A percentile compares a stretch with the other conserved stretches of the same genome.
Conservation (phyloP, 805 yeast genomes). For the Starmerella vitae region DNA sequence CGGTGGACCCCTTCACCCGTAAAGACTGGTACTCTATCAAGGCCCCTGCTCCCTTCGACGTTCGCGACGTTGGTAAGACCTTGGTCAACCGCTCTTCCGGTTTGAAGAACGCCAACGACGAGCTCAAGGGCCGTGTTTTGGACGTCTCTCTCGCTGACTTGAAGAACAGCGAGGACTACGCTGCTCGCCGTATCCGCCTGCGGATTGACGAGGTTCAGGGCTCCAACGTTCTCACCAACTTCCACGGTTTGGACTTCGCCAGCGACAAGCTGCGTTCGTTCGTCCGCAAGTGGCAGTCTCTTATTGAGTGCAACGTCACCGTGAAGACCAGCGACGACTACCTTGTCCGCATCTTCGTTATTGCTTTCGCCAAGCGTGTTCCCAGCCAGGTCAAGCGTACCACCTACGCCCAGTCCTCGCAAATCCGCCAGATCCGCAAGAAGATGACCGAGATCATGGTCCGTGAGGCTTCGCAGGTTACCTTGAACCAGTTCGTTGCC, state of each 20-base stretch:
- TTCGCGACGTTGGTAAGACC: slow-evolving; percentile 98
- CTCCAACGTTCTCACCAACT: slow-evolving; percentile 95
- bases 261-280: slow-evolving; percentile 93
- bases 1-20: slow-evolving; percentile 98
- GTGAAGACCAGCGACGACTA: slow-evolving; percentile 97
- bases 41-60: slow-evolving; percentile 97
- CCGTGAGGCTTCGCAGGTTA: slow-evolving; percentile 88
- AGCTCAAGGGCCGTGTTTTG: slow-evolving; percentile 93
- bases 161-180: slow-evolving; percentile 98
- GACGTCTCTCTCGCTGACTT: slow-evolving; percentile 94
- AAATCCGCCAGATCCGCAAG: slow-evolving; percentile 93
- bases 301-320: slow-evolving; percentile 95
- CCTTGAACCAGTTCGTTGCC: slow-evolving; percentile 91
- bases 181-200: slow-evolving; percentile 92
- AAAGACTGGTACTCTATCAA: slow-evolving; percentile 98
- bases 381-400: slow-evolving; percentile 96
- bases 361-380: slow-evolving; percentile 97
- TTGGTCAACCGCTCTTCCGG: slow-evolving; percentile 97
- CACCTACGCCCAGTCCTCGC: slow-evolving; percentile 94
- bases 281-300: slow-evolving; percentile 98
- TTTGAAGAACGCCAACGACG: slow-evolving; percentile 93
- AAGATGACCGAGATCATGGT: slow-evolving; percentile 92
- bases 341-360: slow-evolving; percentile 89
- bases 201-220: slow-evolving; percentile 99
- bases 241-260: slow-evolving; percentile 98